Base-by-base conservation (phyloP, 176 grass and related monocot genomes). In the Juncus inflexus region DNA sequence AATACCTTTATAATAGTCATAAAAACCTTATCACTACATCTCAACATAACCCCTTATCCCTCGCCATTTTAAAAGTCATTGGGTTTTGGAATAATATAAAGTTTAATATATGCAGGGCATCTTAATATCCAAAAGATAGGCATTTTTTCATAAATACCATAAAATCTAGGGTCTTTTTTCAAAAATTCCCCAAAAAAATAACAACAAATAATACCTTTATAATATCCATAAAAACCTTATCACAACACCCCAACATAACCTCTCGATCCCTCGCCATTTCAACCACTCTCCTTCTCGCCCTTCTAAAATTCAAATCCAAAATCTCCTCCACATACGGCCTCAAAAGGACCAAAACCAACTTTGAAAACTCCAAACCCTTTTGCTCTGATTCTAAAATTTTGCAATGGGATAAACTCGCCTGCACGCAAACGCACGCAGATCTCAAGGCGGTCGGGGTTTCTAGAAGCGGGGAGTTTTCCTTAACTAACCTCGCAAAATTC, bases 221-320 rank as follows among this genome's bases (percentile, higher is more conserved):
- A 81, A 91, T 73, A 28, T 84, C 81, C 82, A 97, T 86, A 75
- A 97, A 97, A 52, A 88, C 80, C 67, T 97, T 91, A 11, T 79
- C 87, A 59, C 85, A 89, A 81, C 80, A 83, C 61, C 84, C 81
- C 83, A 86, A 80, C 62, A 91, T 74, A 69, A 81, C 52, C 42
- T 84, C 85, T 69, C 83, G 84, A 63, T 80, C 71, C 62, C 67
- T 97, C 68, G 77, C 80, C 61, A 80, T 79, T 76, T 91, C 94
- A 61, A 81, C 56, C 77, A 89, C 64, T 67, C 76, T 83, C 74
- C 85, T 86, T 68, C 79, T 86, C 37, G 86, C 72, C 67, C 82
- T 86, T 83, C 85, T 89, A 65, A 97, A 91, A 84, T 97, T 97
- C 64, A 91, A 66, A 57, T 97, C 88, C 80, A 97, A 65, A 70